These are phyloP conservation scores for Pyronema domesticum DNA, from an alignment of 495 filamentous ascomycete genomes.

Conservation along the genomic window DNA sequence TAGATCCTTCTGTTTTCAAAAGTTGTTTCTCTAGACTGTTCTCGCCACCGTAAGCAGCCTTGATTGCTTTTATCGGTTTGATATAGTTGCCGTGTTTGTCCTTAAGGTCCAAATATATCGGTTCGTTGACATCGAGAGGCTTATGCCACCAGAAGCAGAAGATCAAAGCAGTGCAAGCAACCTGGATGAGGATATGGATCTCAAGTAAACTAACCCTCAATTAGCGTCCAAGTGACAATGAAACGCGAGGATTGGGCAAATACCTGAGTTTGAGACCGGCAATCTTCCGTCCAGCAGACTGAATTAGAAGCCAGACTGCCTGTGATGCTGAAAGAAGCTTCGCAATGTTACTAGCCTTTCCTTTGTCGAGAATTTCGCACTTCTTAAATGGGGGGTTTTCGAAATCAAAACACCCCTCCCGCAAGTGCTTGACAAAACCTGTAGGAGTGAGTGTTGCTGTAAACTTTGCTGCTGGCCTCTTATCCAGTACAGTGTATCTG, in stretches of 20 bases:
- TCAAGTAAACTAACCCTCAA: conserved; percentile 4
- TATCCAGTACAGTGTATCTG: not conserved
- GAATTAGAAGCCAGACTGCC: conserved; percentile 1
- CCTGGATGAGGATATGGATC: conserved; percentile 12
- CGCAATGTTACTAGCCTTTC: conserved; percentile 4
- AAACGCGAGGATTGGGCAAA: too few relatives aligned
- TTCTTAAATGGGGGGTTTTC: not conserved
- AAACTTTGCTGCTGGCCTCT: not conserved
- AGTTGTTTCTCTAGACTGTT: too few relatives aligned
- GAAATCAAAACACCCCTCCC: not conserved
- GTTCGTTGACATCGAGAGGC: conserved; percentile 14
- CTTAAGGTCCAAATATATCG: not conserved
- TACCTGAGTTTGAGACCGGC: not conserved
- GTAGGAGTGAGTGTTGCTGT: conserved; percentile 7
- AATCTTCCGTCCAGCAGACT: not conserved
- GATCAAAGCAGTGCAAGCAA: conserved; percentile 7
- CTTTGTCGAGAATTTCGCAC: not conserved
- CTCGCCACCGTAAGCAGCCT: too few relatives aligned
- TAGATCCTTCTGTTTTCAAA: too few relatives aligned
- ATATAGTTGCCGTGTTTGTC: not conserved
- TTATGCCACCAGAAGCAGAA: conserved; percentile 10
- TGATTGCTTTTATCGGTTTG: too few relatives aligned
- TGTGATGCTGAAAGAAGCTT: conserved; percentile 2
- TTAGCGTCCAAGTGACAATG: too few relatives aligned
- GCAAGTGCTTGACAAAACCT: conserved; percentile 3